Evolutionary conservation across 495 filamentous ascomycete species (phyloP), one percentile per base, ranked within the genome.

Genomic region (Penicillium parvum): DNA sequence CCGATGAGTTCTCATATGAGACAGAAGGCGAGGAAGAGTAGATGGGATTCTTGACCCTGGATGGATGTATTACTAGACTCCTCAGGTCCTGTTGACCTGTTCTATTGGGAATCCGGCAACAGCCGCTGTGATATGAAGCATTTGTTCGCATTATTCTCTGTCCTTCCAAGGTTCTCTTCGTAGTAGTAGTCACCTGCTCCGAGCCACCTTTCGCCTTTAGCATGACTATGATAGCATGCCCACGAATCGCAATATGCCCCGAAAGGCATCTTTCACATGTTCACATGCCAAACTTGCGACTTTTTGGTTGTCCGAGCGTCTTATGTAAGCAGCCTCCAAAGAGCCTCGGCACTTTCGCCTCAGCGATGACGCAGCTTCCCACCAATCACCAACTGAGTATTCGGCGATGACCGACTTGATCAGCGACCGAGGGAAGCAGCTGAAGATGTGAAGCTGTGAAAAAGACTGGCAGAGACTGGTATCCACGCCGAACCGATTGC

Each of bases 1-100:
- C 91, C 10, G 69, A 76, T 12, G 86, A 90, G 21, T 97, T 97
- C 63, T 82, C 90, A 12, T 96, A 96, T 58, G 80, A 85, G 50
- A 83, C 82, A 9, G 89, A 94, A 34, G 76, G 75, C 4, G 84
- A 84, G 44, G 80, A 77, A 9, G 77, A 83, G 30, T 60, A 61
- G 74, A 78, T 48, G 19, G 33, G 27, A 49, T 37, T 37, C 49
- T 55, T 26, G 38, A 57, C 37, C 45, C 57, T 58, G 53, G 60
- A n/a, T n/a, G n/a, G 28, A 60, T 73, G 69, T 73, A 73, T 71
- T 66, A 68, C 61, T 73, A 73, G 68, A 66, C 37, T 53, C 62
- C 60, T 66, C 47, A 50, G 60, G 60, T 52, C 57, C 52, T 60
- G 53, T 51, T 12, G 16, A 50, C 51, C 45, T 57, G 46, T 51